Base-by-base conservation (phyloP, 768 basidiomycete genomes). In the Erythrobasidium yunnanense region DNA sequence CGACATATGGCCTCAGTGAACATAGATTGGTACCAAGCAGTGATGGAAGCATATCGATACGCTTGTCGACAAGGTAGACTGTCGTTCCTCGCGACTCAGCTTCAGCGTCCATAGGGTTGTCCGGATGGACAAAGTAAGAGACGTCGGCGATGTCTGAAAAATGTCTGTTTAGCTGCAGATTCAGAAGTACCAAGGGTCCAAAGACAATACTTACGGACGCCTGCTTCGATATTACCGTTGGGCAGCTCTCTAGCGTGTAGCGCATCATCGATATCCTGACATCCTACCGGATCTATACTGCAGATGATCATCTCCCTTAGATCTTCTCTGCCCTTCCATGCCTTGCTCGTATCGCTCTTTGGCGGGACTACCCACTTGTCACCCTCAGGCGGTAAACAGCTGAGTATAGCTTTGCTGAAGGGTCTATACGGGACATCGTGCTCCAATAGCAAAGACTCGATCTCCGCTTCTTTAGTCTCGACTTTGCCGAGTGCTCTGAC, bases 191-290 rank as follows among this genome's bases (percentile, higher is more conserved):
- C 22, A 47, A 4, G 11, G 18, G 4, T 20, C 18, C 29, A 15
- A 1, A 0, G 13, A 25, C 8, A 3, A 1, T 4, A 87, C 92
- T 81, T 73, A 97, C 93, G 93, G 71, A 99, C 95, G 58, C 95
- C 95, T 33, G 91, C 90, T 74, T 99, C 90, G 66, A 96, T 87
- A 75, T 92, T 90, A 1, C 93, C 93, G 72, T 92, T 93, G 0
- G 90, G 85, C 20, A 99, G 78, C 29, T 77, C 80, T 46, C 86
- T 81, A 15, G 93, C 95, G 76, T 99, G 95, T 15, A 99, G 78
- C 0, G 95, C 95, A 75, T 99, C 95, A 72, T 99, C 95, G 18
- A 99, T 99, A 77, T 99, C 95, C 72, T 93, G 89, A 77, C 95
- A 97, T 50, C 84, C 91, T 92, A 90, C 91, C 1, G 95, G 95